These are phyloP conservation scores for Botrytis fabae DNA, from an alignment of 2,329 filamentous ascomycete genomes.

Conservation along the genomic window DNA sequence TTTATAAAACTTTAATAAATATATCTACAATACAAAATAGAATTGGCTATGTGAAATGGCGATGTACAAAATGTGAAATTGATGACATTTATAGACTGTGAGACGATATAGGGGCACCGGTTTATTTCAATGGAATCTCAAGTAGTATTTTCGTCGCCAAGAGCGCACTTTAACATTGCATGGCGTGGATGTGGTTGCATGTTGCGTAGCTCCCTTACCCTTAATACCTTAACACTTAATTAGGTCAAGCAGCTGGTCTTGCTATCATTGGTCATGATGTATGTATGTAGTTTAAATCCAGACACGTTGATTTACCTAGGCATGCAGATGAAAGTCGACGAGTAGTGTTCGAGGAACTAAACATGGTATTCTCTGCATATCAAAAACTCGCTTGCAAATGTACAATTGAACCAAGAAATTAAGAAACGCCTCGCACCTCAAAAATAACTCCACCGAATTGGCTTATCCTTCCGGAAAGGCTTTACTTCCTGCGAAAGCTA, in stretches of 20 bases:
- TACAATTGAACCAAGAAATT: slow-evolving; percentile 15
- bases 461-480: neutral
- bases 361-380: slow-evolving; percentile 20
- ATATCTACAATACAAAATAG: neutral
- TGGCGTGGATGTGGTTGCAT: neutral
- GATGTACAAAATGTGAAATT: neutral
- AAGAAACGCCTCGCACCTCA: slow-evolving; percentile 25
- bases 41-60: neutral
- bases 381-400: slow-evolving; percentile 19
- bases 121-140: neutral
- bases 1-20: neutral
- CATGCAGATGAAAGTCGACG: neutral
- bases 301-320: neutral
- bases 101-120: neutral
- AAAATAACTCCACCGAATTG: slow-evolving; percentile 5
- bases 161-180: neutral
- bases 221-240: too few relatives aligned
- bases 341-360: neutral
- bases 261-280: neutral
- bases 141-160: neutral
- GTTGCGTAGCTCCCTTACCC: neutral
- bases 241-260: neutral
- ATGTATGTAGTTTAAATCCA: neutral
- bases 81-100: too few relatives aligned
- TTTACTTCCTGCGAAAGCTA: slow-evolving; percentile 3